Evolutionary conservation across 2,329 filamentous ascomycete genomes (phyloP), one percentile per base, ranked within the genome.

Genomic region (Aspergillus sp.): DNA sequence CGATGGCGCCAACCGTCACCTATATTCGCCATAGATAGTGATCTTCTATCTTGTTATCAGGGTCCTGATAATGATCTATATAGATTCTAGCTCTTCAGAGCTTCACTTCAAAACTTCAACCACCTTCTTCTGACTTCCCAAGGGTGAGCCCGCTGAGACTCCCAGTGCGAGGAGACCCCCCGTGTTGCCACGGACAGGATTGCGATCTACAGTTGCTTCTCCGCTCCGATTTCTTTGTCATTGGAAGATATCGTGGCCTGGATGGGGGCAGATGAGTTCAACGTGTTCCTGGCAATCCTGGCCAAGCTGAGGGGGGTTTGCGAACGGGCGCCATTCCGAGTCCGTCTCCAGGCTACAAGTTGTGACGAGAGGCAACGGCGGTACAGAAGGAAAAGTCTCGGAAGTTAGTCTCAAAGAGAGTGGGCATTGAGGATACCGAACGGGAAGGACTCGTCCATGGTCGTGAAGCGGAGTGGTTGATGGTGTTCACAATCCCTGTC

Each of bases 401-500:
- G n/a, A 48, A 48, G 26, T 45, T 49, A 48, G 43, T 30, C 34
- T 53, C 51, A 15, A 22, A 15, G 20, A 44, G 50, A 57, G 55
- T 57, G 55, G 55, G 20, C 55, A 57, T 53, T 26, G 32, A 51
- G 38, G 49, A 53, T 51, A 56, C 49, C 34, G 55, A 57, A 43
- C 22, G 43, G 55, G 55, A 53, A 57, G 26, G 55, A 43, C 34
- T 45, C 9, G 48, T 53, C 34, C 34, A 41, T 57, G 55, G 49
- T 54, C 32, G 36, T 57, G 55, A 42, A 53, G 43, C 41, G 42
- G 55, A 57, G 55, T 57, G 55, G 55, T 50, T 57, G 48, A 57
- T 45, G 22, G 50, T 41, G 43, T 38, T 50, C 20, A 43, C 30
- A 32, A 57, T 57, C 55, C 55, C 50, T 57, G 55, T 54, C 55